phyloP scores from a whole-genome alignment of 805 yeast genomes.

The Jamesozyma piceae region DNA sequence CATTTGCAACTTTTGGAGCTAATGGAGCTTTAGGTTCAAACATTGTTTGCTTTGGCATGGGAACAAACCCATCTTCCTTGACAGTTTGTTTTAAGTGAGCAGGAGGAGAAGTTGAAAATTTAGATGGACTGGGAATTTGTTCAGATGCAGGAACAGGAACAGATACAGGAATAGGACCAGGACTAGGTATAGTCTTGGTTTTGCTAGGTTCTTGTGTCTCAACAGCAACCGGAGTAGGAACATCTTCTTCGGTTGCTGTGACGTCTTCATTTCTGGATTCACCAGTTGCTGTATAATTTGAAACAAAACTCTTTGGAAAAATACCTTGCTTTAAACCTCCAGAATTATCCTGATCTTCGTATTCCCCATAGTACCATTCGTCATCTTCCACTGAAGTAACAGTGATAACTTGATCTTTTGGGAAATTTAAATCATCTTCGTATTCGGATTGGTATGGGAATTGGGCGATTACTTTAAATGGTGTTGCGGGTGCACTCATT shows the following conservation, averaged over 20 bases:
- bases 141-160: neutral
- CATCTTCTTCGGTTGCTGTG: neutral
- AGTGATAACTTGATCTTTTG: slow-evolving; percentile 56
- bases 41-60: slow-evolving; percentile 8
- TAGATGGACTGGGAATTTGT: neutral
- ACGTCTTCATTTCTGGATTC: neutral
- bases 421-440: slow-evolving; percentile 75
- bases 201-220: neutral
- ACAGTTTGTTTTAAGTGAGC: slow-evolving; percentile 3
- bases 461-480: slow-evolving; percentile 61
- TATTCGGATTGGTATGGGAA: slow-evolving; percentile 62
- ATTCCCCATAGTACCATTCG: slow-evolving; percentile 81
- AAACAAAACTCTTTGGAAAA: slow-evolving; percentile 80
- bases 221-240: neutral
- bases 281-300: neutral
- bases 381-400: slow-evolving; percentile 80
- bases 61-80: slow-evolving; percentile 9
- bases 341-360: slow-evolving; percentile 30
- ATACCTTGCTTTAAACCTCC: slow-evolving; percentile 55
- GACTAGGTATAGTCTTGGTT: neutral
- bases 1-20: neutral
- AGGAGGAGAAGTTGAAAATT: neutral
- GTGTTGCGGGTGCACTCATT: slow-evolving; percentile 32
- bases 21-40: slow-evolving; percentile 5
- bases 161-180: slow-evolving; percentile 1